A percentile compares a stretch with the other conserved stretches of the same genome.
Conservation (phyloP, 495 filamentous ascomycete species). For the Xylaria longipes region DNA sequence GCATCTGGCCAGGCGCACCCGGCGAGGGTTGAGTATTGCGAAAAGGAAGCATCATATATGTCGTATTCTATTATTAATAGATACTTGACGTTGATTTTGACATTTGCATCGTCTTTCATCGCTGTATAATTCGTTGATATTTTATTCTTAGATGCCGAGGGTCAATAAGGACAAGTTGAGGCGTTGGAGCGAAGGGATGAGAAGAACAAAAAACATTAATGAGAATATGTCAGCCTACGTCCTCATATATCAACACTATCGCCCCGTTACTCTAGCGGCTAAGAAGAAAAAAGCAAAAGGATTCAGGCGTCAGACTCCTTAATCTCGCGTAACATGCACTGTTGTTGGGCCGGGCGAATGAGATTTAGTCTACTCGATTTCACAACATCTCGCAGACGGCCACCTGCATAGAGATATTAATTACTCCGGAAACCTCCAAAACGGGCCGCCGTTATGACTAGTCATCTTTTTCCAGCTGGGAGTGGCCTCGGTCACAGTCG, state of each 20-base stretch:
- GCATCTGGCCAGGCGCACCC: slow-evolving; percentile 13
- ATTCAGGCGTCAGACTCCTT: slow-evolving; percentile 6
- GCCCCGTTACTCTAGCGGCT: neutral
- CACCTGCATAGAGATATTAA: neutral
- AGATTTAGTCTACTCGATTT: neutral
- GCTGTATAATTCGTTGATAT: neutral
- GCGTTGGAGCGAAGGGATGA: neutral
- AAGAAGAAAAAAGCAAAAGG: neutral
- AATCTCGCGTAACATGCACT: slow-evolving; percentile 9
- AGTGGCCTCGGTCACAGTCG: neutral
- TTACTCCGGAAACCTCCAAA: neutral
- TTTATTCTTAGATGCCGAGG: neutral
- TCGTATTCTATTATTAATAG: neutral
- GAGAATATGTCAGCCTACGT: neutral
- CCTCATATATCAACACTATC: neutral
- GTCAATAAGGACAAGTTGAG: neutral
- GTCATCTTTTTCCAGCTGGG: neutral
- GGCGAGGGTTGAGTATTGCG: neutral
- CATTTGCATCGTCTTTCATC: neutral
- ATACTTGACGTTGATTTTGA: slow-evolving; percentile 1
- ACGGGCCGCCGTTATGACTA: neutral
- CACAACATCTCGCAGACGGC: neutral
- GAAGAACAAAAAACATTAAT: neutral
- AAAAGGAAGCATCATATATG: neutral
- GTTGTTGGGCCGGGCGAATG: slow-evolving; percentile 3